phyloP scores from a whole-genome alignment of 139 green algal species.

The Trebouxia sp. region DNA sequence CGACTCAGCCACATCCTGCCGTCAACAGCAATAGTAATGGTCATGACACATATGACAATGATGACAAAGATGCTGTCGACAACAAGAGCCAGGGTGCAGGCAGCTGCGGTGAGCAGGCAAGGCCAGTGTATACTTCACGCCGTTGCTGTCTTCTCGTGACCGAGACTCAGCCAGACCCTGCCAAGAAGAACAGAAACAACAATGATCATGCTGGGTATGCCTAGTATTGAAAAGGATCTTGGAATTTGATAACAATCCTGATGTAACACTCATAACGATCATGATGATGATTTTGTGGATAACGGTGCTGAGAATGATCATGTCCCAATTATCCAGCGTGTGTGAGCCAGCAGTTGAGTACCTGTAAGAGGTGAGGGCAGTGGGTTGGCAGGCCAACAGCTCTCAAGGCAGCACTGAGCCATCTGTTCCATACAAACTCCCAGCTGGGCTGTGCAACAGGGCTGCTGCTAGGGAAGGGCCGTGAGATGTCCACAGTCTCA shows the following conservation, averaged over 20 bases:
- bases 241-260: too few relatives aligned
- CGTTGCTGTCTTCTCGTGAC: constrained; percentile 62
- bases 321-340: too few relatives aligned
- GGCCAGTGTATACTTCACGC: constrained; percentile 61
- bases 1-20: constrained; percentile 87
- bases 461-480: constrained; percentile 81
- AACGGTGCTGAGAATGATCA: too few relatives aligned
- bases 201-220: too few relatives aligned
- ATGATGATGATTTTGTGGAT: too few relatives aligned
- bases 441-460: constrained; percentile 53
- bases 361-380: constrained; percentile 89
- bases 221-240: too few relatives aligned
- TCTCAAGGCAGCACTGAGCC: constrained; percentile 69
- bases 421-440: constrained; percentile 93
- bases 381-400: constrained; percentile 63
- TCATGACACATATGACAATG: too few relatives aligned
- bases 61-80: too few relatives aligned
- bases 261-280: too few relatives aligned
- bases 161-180: constrained; percentile 82
- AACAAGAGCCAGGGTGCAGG: constrained; percentile 88
- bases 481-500: constrained; percentile 90
- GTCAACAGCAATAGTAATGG: too few relatives aligned
- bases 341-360: neutral
- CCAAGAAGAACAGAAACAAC: too few relatives aligned
- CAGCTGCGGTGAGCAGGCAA: constrained; percentile 75